Percentiles rank a stretch among this genome's conserved stretches.
Evolutionary conservation across 306 rosid genomes (phyloP).

Genomic region (Elaeagnus macrophylla): DNA sequence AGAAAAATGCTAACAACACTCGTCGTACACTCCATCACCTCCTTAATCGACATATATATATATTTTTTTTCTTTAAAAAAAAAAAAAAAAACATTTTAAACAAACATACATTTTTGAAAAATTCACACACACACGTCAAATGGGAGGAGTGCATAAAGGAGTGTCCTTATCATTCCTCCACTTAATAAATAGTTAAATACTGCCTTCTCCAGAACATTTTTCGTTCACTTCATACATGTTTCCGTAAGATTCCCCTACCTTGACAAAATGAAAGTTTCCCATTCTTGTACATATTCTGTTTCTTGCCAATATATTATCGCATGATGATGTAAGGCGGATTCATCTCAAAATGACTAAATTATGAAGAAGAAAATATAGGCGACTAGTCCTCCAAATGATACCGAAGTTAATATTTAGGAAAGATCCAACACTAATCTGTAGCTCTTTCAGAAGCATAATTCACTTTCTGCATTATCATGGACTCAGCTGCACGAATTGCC

Average conservation of each 20-base stretch:
- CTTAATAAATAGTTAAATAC: too few species aligned
- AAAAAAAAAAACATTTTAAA: too few species aligned
- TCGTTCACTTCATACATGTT: conserved; percentile 32
- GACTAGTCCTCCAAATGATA: conserved; percentile 23
- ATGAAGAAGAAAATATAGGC: conserved; percentile 30
- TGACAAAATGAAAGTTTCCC: conserved; percentile 24
- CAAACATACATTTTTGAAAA: too few species aligned
- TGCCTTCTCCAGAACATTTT: conserved; percentile 32
- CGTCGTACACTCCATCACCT: too few species aligned
- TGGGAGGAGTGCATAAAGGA: too few species aligned
- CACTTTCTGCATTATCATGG: conserved; percentile 94
- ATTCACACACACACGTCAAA: too few species aligned
- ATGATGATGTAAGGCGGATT: conserved; percentile 25
- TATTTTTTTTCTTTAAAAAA: too few species aligned
- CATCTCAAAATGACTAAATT: conserved; percentile 34
- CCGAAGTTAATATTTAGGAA: conserved; percentile 21
- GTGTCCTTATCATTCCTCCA: too few species aligned
- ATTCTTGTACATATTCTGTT: conserved; percentile 29
- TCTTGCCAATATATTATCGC: conserved; percentile 26
- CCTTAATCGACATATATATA: too few species aligned
- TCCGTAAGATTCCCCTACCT: conserved; percentile 28
- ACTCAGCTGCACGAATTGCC: conserved; percentile 72
- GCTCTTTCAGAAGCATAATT: conserved; percentile 80
- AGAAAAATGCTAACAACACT: too few species aligned
- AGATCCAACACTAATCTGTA: conserved; percentile 29